phyloP scores from a whole-genome alignment of 2,329 filamentous ascomycete genomes.

The Mycosphaerelloides madeirae region DNA sequence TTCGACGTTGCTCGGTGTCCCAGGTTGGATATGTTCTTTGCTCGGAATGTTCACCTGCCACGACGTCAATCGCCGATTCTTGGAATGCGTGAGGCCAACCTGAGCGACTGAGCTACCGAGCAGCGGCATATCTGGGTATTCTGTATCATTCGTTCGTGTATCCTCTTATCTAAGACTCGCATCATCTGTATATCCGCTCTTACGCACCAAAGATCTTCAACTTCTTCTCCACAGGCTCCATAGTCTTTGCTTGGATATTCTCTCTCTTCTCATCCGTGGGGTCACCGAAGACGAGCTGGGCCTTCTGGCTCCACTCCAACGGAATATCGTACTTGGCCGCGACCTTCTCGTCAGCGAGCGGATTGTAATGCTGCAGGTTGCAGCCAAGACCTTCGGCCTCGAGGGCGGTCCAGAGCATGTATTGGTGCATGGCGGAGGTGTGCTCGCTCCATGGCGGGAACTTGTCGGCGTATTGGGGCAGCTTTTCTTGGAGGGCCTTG shows the following conservation, averaged over 20 bases:
- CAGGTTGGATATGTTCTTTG: too few relatives aligned
- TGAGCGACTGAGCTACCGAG: too few relatives aligned
- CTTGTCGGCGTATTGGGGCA: constrained; percentile 69
- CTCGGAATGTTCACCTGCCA: too few relatives aligned
- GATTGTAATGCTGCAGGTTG: constrained; percentile 93
- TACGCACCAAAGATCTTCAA: constrained; percentile 28
- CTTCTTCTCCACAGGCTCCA: constrained; percentile 29
- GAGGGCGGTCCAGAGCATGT: constrained; percentile 72
- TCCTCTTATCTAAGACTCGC: too few relatives aligned
- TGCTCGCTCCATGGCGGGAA: constrained; percentile 75
- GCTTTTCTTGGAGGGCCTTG: constrained; percentile 62
- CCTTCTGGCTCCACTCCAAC: constrained; percentile 67
- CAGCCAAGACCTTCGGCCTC: constrained; percentile 79
- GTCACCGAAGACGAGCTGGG: constrained; percentile 71
- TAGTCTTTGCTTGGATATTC: constrained; percentile 23
- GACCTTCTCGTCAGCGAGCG: constrained; percentile 71
- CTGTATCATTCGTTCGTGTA: too few relatives aligned
- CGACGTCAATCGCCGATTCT: too few relatives aligned
- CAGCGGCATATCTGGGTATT: too few relatives aligned
- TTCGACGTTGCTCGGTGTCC: too few relatives aligned
- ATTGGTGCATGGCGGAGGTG: constrained; percentile 77
- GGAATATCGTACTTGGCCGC: constrained; percentile 66
- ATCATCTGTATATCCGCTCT: background rate
- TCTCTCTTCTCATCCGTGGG: constrained; percentile 43
- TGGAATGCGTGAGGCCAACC: too few relatives aligned